Evolutionary conservation across 495 filamentous ascomycete species (phyloP), one percentile per base, ranked within the genome.

Genomic region (Lineolata rhizophorae): DNA sequence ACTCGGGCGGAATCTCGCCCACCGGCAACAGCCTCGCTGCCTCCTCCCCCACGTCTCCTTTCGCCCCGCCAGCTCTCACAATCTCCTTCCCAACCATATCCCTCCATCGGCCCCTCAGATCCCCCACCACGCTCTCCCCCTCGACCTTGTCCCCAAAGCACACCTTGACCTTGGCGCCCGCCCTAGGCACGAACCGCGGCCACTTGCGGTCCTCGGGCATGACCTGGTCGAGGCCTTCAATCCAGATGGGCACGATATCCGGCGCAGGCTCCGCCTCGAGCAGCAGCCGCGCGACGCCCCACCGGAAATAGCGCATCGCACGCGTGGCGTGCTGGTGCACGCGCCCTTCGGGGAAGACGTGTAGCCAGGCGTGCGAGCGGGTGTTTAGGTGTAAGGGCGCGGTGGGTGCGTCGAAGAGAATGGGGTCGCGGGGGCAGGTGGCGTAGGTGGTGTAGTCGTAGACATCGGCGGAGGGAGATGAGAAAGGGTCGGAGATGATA

Each of bases 251-350:
- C n/a, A 97, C 58, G 0, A 97, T 57, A 33, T 80, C 74, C 1
- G 87, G 87, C 27, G 69, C 66, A 18, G 76, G 75, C 17, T 80
- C 76, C 29, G 73, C 57, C 49, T 97, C 87, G 6, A 97, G 62
- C 31, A 97, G 85, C 22, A 93, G 56, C 1, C 87, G 67, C 3
- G 84, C 75, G 4, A 94, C 57, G 4, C 87, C 87, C 87, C 87
- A 97, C 51, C 87, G 91, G 65, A 93, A 93, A 56, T 97, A 97
- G 8, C 85, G 76, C 66, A 94, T 74, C 21, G 70, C 67, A 39
- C 72, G 69, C 19, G 61, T 50, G 2, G 76, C 68, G 35, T 83
- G 69, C 56, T 97, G 87, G 53, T 95, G 84, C 15, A 93, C 77
- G 40, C 72, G 74, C 10, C 82, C 87, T 52, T 97, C 87, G 21